phyloP scores from a whole-genome alignment of 495 filamentous ascomycete species.

The Aspergillus taichungensis region DNA sequence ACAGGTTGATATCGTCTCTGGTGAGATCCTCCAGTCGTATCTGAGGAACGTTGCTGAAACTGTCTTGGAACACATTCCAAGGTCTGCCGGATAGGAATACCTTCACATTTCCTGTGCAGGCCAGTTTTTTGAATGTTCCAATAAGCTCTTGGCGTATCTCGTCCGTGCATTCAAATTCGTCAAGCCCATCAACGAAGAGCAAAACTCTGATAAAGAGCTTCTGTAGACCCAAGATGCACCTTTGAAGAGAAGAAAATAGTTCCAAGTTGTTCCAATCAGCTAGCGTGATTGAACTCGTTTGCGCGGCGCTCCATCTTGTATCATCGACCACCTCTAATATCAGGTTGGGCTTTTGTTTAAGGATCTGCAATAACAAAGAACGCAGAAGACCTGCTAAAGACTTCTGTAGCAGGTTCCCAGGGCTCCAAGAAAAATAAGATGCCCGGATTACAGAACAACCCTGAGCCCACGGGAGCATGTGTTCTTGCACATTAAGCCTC shows the following conservation, averaged over 20 bases:
- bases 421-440: neutral
- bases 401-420: neutral
- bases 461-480: neutral
- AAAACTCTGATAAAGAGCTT: neutral
- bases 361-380: neutral
- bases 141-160: neutral
- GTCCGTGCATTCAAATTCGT: neutral
- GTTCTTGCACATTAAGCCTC: neutral
- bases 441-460: neutral
- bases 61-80: neutral
- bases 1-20: neutral
- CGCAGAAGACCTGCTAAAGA: neutral
- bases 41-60: neutral
- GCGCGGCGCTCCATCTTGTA: no score
- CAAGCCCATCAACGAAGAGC: neutral
- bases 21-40: neutral
- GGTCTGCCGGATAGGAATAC: neutral
- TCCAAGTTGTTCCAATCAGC: no score
- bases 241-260: no score
- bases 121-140: neutral
- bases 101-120: neutral
- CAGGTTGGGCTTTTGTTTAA: neutral
- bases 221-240: neutral
- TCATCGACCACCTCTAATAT: neutral
- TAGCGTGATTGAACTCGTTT: no score